Percentiles rank a stretch among this genome's conserved stretches.
Evolutionary conservation across 169 alveolate genomes (phyloP).

Genomic region (Plasmodium ovale): DNA sequence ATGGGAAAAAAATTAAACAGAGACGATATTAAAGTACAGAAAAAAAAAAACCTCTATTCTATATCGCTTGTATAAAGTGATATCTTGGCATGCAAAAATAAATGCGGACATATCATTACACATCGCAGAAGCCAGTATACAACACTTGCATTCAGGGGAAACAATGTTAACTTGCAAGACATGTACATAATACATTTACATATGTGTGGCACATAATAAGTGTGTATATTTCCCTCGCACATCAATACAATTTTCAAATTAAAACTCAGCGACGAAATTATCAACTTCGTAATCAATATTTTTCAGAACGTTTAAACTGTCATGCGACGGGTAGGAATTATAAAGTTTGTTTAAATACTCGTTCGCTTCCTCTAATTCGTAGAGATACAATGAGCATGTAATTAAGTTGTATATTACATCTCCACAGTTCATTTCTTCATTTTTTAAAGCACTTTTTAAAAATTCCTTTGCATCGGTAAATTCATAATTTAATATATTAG

Average conservation of each 20-base stretch:
- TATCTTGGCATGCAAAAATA: too few relatives aligned
- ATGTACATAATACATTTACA: too few relatives aligned
- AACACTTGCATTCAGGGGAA: too few relatives aligned
- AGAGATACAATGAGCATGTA: constrained; percentile 64
- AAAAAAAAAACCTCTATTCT: constrained; percentile 24
- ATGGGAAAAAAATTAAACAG: constrained; percentile 24
- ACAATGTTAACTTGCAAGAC: too few relatives aligned
- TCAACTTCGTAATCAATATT: constrained; percentile 56
- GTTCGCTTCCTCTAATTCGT: constrained; percentile 59
- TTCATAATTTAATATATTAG: constrained; percentile 49
- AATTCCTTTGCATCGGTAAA: constrained; percentile 68
- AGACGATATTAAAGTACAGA: constrained; percentile 29
- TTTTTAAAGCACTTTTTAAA: constrained; percentile 25
- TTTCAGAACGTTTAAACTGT: constrained; percentile 45
- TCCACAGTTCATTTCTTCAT: constrained; percentile 12
- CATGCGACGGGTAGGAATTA: constrained; percentile 36
- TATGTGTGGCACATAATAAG: too few relatives aligned
- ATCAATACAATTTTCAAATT: too few relatives aligned
- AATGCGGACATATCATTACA: too few relatives aligned
- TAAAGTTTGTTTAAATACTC: constrained; percentile 52
- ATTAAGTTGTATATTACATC: constrained; percentile 42
- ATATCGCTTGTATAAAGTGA: constrained; percentile 43
- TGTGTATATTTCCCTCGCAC: too few relatives aligned
- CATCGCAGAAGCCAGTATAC: too few relatives aligned
- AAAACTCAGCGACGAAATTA: constrained; percentile 55